Conservation (phyloP, 192 early-diverging fungal genomes). For the Diversispora eburnea region DNA sequence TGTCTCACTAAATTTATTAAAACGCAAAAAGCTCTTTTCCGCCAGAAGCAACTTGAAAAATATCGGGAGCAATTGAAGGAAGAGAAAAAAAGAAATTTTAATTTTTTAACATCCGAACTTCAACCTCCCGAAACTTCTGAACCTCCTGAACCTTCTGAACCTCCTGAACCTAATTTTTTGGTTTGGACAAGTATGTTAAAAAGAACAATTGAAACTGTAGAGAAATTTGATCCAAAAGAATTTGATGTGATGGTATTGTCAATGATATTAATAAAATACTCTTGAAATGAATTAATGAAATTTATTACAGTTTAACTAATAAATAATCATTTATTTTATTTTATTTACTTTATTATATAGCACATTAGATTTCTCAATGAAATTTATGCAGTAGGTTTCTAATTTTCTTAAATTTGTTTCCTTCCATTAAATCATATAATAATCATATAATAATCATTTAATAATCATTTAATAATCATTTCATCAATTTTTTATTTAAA, state of each 20-base stretch:
- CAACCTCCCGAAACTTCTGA: too few relatives aligned
- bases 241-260: constrained; percentile 65
- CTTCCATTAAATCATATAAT: background rate
- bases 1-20: constrained; percentile 79
- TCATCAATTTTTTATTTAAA: constrained; percentile 9
- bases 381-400: constrained; percentile 76
- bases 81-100: background rate
- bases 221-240: constrained; percentile 69
- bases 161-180: constrained; percentile 36
- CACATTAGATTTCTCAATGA: constrained; percentile 84
- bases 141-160: constrained; percentile 28
- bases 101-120: background rate
- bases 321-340: too few relatives aligned
- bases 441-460: too few relatives aligned
- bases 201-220: constrained; percentile 81
- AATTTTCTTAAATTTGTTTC: background rate
- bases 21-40: constrained; percentile 48
- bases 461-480: too few relatives aligned
- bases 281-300: background rate
- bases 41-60: constrained; percentile 38
- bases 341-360: constrained; percentile 24
- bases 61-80: background rate
- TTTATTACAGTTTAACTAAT: too few relatives aligned
- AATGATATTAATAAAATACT: background rate
- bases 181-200: constrained; percentile 89